Base-by-base conservation (phyloP, 345 rosid species). In the Raphanus raphanistrum region DNA sequence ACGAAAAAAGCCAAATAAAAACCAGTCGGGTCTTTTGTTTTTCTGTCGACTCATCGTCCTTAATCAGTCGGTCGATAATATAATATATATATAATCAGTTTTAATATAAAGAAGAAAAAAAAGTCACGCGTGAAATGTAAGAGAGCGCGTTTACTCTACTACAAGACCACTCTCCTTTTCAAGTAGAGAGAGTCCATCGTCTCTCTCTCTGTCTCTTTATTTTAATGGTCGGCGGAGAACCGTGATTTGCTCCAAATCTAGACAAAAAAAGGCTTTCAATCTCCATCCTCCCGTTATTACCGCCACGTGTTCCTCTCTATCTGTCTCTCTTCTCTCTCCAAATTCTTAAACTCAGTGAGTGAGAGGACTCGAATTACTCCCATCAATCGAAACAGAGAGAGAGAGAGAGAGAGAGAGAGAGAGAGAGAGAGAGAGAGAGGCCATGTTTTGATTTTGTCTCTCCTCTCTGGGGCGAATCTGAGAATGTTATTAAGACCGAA, bases 261-360 rank as follows among this genome's bases (percentile, higher is more conserved):
- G 43, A 3, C 45, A 16, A 48, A 21, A 6, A 21, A 65, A 25
- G 4, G 6, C 21, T 50, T 7, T 1, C 41, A 62, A 29, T 68
- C 82, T 72, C 77, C 29, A 59, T 79, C 74, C 59, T 45, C 45
- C 76, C 82, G 71, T 74, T 55, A 54, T 74, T 70, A 63, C 68
- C 82, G 79, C 82, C 82, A 79, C 79, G 72, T 79, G 68, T 70
- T 69, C 31, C 70, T 68, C 78, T 68, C 66, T 6, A 50, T 67
- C 26, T 63, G 58, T 62, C 61, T 62, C 6, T 8, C 4, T 28
- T 38, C 32, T 66, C 54, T 65, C 55, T 25, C 26, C 31, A 48
- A 67, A 36, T 5, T 72, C 77, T 58, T 13, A 52, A 36, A n/a
- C n/a, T n/a, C n/a, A 76, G 54, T 48, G 55, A 45, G 21, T 21